These are phyloP conservation scores for Talaromyces nanjingensis DNA, from an alignment of 495 filamentous ascomycete genomes.

Conservation along the genomic window DNA sequence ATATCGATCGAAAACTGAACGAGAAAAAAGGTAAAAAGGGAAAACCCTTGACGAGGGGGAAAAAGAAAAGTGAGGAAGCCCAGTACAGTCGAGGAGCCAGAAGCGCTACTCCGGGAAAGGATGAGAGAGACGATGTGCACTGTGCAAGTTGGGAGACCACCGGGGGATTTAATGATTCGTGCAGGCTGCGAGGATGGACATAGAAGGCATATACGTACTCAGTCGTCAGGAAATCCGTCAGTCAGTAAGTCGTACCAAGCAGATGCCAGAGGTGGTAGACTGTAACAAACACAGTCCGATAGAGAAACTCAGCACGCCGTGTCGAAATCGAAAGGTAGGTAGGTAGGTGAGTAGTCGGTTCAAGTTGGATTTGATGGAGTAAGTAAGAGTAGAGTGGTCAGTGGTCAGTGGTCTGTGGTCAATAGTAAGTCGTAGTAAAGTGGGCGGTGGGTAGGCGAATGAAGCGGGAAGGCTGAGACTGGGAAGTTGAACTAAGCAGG, in stretches of 20 bases:
- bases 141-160: background rate
- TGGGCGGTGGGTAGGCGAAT: conserved; percentile 2
- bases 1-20: background rate
- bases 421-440: background rate
- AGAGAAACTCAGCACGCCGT: background rate
- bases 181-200: background rate
- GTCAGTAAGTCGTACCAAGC: background rate
- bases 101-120: background rate
- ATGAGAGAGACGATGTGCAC: background rate
- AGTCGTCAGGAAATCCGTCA: background rate
- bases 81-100: background rate
- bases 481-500: conserved; percentile 1
- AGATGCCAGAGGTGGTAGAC: background rate
- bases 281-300: background rate
- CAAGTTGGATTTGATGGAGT: background rate
- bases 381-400: background rate
- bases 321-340: background rate
- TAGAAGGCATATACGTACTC: background rate
- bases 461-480: conserved; percentile 8
- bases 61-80: background rate
- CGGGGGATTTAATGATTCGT: background rate
- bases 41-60: background rate
- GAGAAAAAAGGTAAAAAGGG: background rate
- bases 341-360: background rate
- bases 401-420: background rate